Conservation (phyloP, 1,139 yeast species). For the Blastobotrys aristatus region DNA sequence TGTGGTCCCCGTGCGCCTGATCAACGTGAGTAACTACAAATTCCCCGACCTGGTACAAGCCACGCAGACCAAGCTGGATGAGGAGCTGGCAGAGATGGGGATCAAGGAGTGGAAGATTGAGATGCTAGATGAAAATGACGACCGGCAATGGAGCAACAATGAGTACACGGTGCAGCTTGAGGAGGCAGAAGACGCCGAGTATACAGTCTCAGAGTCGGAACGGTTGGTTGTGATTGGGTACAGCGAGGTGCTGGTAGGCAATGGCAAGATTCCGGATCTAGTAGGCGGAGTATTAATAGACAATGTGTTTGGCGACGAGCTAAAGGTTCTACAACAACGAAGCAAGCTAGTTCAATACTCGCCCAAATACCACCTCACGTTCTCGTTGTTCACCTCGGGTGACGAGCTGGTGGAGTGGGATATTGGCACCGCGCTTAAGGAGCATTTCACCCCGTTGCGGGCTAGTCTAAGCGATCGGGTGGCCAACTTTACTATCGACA, state of each 20-base stretch:
- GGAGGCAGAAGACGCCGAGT: slow-evolving; percentile 33
- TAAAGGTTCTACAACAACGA: slow-evolving; percentile 29
- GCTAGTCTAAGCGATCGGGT: slow-evolving; percentile 39
- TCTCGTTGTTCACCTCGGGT: slow-evolving; percentile 52
- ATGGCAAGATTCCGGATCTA: slow-evolving; percentile 57
- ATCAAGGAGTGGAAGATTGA: slow-evolving; percentile 30
- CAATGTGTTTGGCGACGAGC: slow-evolving; percentile 49
- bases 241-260: slow-evolving; percentile 44
- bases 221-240: slow-evolving; percentile 36
- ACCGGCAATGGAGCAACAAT: slow-evolving; percentile 15
- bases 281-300: slow-evolving; percentile 54
- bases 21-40: slow-evolving; percentile 29
- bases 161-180: slow-evolving; percentile 29
- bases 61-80: slow-evolving; percentile 39
- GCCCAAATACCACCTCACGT: slow-evolving; percentile 60
- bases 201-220: slow-evolving; percentile 28
- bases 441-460: slow-evolving; percentile 45
- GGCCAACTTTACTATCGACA: slow-evolving; percentile 69
- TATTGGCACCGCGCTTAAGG: slow-evolving; percentile 41
- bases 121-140: slow-evolving; percentile 28
- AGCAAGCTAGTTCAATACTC: slow-evolving; percentile 46
- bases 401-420: slow-evolving; percentile 60
- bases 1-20: slow-evolving; percentile 53
- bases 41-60: slow-evolving; percentile 44
- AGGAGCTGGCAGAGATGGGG: slow-evolving; percentile 25